Evolutionary conservation across 257 asterid genomes (phyloP), one percentile per base, ranked within the genome.

Genomic region (Verbena officinalis): DNA sequence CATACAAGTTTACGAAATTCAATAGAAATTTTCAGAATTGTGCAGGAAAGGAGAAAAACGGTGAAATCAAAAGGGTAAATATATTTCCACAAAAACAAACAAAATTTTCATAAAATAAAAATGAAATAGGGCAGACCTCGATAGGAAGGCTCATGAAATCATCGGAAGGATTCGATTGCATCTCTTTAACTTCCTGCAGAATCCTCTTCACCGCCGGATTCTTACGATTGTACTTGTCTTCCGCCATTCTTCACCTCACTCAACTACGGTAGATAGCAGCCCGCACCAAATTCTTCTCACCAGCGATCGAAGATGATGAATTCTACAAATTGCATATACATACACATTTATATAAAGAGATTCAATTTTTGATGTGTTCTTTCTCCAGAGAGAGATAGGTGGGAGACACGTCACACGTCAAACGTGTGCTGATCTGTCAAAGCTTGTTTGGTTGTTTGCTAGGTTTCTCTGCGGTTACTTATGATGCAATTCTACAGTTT

Each of bases 81-180:
- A 6, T 27, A 17, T 15, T 38, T 16, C 20, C 21, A 39, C 38
- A 56, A 46, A 62, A 17, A 34, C 39, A 13, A 4, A 27, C 16
- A 23, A 33, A 44, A 5, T 5, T 7, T 0, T 13, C 0, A 24
- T 9, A 36, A 1, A 55, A 33, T 3, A 34, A 14, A 30, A 36
- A 27, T 27, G 5, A 27, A 27, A 27, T n/a, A 27, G 2, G 33
- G 33, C 12, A 9, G 46, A 75, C 98, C 98, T 91, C 96, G 55
- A 89, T 88, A n/a, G 98, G 98, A n/a, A 89, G 95, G 81, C 98
- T 86, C 89, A 79, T 81, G 83, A 89, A 91, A 79, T 91, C 98
- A 65, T 89, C 92, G 58, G 96, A 89, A 59, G 96, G 96, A 60
- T 86, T 84, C 2, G 98, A 80, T 75, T 91, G 98, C 96, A 91